Evolutionary conservation across 345 rosid genomes (phyloP), one percentile per base, ranked within the genome.

Genomic region (Ceriops decandra): DNA sequence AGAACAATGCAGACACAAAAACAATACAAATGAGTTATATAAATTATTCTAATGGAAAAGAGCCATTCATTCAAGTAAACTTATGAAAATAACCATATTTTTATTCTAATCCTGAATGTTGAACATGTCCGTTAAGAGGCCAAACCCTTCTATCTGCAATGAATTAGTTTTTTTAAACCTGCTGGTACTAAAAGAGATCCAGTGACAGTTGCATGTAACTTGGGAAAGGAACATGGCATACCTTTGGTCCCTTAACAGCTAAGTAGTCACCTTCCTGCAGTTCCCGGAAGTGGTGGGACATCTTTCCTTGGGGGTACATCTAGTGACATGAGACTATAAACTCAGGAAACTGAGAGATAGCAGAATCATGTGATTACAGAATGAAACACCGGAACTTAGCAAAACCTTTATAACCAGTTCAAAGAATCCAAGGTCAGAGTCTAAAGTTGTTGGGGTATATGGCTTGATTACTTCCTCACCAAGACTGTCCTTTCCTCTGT

Each of bases 291-390:
- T 76, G 75, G 31, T 76, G 79, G 63, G 79, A 76, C 79, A 76
- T 76, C 57, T 72, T 71, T 62, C 79, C 79, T 76, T 76, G 68
- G 5, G 79, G 79, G 35, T 76, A 76, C 79, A 76, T 76, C 79
- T 76, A 19, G 26, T 38, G 28, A 69, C 4, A 33, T 22, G 51
- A 57, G 59, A 56, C 26, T 6, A 58, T 2, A 54, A 46, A 54
- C 22, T 61, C 64, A 60, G 64, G 13, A 70, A 16, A 17, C 22
- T n/a, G 28, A 22, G 15, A 16, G 6, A 30, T 20, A 22, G 36
- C 52, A 36, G 24, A 17, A 47, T 24, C 30, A 31, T 10, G 21
- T 53, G 30, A 28, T 9, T 62, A 10, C 20, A 49, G n/a, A 69
- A 15, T 31, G 54, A 32, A 60, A 53, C 17, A 30, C 17, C 17